Evolutionary conservation across 2,329 filamentous ascomycete species (phyloP).

Genomic region (Byssoonygena ceratinophila): DNA sequence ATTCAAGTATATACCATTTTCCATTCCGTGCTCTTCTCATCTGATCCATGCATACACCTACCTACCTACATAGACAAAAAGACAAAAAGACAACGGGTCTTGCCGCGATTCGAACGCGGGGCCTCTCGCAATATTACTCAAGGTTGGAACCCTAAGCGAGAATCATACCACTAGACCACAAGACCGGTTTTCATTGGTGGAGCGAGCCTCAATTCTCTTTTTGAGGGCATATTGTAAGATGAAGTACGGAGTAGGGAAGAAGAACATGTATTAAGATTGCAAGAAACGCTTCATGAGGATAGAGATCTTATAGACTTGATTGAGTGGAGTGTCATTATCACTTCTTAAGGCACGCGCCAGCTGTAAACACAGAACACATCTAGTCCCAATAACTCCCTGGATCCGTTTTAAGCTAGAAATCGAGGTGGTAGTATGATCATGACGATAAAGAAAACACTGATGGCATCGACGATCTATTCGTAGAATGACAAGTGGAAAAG

Average conservation of each 20-base stretch:
- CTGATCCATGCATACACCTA: no score
- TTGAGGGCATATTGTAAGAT: no score
- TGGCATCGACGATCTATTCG: constrained; percentile 2
- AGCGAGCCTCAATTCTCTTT: neutral
- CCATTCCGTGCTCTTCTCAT: no score
- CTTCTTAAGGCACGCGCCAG: neutral
- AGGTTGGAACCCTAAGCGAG: constrained; percentile 29
- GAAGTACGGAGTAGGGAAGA: no score
- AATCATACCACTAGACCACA: constrained; percentile 37
- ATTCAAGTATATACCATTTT: neutral
- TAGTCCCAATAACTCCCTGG: neutral
- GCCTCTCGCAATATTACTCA: constrained; percentile 13
- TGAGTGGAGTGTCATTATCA: constrained; percentile 9
- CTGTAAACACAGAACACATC: neutral
- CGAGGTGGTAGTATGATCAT: neutral
- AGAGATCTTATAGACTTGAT: neutral
- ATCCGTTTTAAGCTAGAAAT: neutral
- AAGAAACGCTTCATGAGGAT: no score
- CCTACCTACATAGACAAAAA: no score
- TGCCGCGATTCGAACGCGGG: constrained; percentile 18
- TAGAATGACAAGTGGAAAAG: constrained; percentile 3
- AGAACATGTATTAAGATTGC: no score
- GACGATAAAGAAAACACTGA: neutral
- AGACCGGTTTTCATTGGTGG: constrained; percentile 6
- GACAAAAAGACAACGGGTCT: constrained; percentile 12